Percentiles rank a stretch among this genome's conserved stretches.
These are phyloP conservation scores for Epichloe bromicola DNA, from an alignment of 2,329 filamentous ascomycete species.

Conservation along the genomic window DNA sequence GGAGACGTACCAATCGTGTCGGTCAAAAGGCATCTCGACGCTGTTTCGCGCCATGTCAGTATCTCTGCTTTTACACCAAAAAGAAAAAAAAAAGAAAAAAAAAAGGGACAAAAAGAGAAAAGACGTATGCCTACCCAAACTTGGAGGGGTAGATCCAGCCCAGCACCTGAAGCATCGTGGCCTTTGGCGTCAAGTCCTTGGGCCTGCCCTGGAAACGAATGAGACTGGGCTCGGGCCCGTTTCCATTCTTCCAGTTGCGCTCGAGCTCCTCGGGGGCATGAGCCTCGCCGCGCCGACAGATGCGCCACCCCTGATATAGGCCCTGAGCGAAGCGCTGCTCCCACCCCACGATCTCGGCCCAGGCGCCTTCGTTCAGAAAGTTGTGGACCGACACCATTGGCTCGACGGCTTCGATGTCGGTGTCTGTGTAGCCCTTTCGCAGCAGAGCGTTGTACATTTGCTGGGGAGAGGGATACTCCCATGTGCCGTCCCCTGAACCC, in stretches of 20 bases:
- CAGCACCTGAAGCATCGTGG: conserved; percentile 67
- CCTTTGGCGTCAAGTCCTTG: conserved; percentile 83
- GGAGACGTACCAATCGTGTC: conserved; percentile 93
- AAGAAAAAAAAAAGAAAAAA: too few relatives aligned
- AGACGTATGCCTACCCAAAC: conserved; percentile 50
- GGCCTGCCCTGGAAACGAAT: conserved; percentile 83
- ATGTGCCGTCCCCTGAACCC: conserved; percentile 63
- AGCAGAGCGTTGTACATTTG: conserved; percentile 99
- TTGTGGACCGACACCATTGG: conserved; percentile 98
- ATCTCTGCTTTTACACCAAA: not conserved
- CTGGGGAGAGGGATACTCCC: conserved; percentile 97
- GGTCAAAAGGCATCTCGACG: conserved; percentile 79
- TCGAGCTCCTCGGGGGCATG: conserved; percentile 33
- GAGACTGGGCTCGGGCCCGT: conserved; percentile 53
- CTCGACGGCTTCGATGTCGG: conserved; percentile 83
- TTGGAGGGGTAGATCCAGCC: conserved; percentile 66
- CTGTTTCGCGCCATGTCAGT: conserved; percentile 25
- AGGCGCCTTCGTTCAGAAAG: conserved; percentile 94
- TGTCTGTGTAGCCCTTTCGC: conserved; percentile 91
- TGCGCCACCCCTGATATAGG: conserved; percentile 56
- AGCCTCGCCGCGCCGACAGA: conserved; percentile 62
- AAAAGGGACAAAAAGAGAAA: too few relatives aligned
- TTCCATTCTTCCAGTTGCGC: conserved; percentile 40
- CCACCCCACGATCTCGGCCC: conserved; percentile 90
- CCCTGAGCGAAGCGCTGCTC: conserved; percentile 74